Evolutionary conservation across 1,284 basidiomycete species (phyloP), one percentile per base, ranked within the genome.

Genomic region (Ceratorhiza oryzae-sativae): DNA sequence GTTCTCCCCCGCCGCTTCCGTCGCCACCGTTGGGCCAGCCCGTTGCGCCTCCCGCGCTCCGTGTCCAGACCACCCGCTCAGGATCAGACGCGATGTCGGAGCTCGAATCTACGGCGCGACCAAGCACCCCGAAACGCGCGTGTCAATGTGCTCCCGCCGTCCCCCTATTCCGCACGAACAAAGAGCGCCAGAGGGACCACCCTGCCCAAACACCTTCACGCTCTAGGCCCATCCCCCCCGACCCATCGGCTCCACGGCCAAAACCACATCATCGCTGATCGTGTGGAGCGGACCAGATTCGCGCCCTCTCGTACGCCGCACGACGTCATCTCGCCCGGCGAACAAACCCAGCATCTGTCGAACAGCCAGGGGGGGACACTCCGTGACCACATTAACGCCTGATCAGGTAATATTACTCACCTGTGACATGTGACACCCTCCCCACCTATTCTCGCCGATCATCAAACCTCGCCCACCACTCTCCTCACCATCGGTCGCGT

Each of bases 71-170:
- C n/a, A n/a, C 6, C 18, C 18, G 18, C 45, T 46, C 45, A 8
- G 15, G 45, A 6, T 20, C n/a, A n/a, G n/a, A n/a, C 23, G 48
- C 51, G 15, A 55, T 55, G 51, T 4, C 51, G 51, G 51, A 55
- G 51, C 25, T 15, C 30, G 51, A 55, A 55, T 9, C 18, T 3
- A 27, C 25, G 45, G 15, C 51, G 51, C 51, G 3, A 23, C 51
- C 30, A 23, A 32, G 6, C 51, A 55, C 51, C 51, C 51, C 51
- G 51, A 55, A 55, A 55, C 51, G 6, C 30, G 51, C 30, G 15
- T 55, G 51, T 53, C 51, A 32, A 30, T 55, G 27, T 55, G 25
- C 49, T 34, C 30, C 51, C 51, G 51, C 49, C 49, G 25, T 27
- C 15, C 49, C 25, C 49, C 48, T 23, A 25, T 25, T 25, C 23